Conservation (phyloP, 2,329 filamentous ascomycete genomes). For the Ambrosiella xylebori region DNA sequence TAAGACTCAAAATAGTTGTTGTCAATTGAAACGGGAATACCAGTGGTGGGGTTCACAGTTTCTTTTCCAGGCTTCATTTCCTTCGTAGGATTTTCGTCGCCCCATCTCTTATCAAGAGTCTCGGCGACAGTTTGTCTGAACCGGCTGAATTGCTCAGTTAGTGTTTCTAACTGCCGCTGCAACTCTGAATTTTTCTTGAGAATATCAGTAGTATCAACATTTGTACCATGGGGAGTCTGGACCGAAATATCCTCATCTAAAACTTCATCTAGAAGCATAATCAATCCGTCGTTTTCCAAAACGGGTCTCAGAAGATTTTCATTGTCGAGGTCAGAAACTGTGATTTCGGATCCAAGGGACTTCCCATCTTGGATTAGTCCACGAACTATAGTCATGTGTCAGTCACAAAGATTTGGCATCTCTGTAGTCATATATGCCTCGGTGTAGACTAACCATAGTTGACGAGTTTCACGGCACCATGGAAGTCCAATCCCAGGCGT, state of each 20-base stretch:
- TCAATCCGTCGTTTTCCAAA: slow-evolving; percentile 72
- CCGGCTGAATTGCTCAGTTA: slow-evolving; percentile 48
- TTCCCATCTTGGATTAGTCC: slow-evolving; percentile 27
- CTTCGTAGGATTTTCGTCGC: slow-evolving; percentile 24
- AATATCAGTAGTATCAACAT: not conserved
- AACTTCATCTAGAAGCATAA: slow-evolving; percentile 69
- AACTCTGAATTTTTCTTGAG: slow-evolving; percentile 22
- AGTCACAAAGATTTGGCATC: not conserved
- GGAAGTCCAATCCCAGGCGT: slow-evolving; percentile 47
- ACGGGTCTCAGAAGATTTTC: slow-evolving; percentile 72
- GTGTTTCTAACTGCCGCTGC: slow-evolving; percentile 36
- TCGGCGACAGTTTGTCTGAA: slow-evolving; percentile 49
- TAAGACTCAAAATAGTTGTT: slow-evolving; percentile 45
- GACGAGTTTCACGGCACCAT: slow-evolving; percentile 56
- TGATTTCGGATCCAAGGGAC: slow-evolving; percentile 39
- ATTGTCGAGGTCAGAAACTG: slow-evolving; percentile 47
- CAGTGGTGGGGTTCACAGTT: slow-evolving; percentile 13
- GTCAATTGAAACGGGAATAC: slow-evolving; percentile 21
- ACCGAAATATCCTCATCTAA: slow-evolving; percentile 33
- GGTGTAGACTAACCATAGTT: slow-evolving; percentile 37
- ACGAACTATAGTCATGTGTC: slow-evolving; percentile 24
- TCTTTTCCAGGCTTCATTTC: slow-evolving; percentile 21
- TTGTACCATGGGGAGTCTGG: slow-evolving; percentile 6
- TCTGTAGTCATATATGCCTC: not conserved
- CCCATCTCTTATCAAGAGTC: slow-evolving; percentile 49